These are phyloP conservation scores for Monosporascus sp. DNA, from an alignment of 2,329 filamentous ascomycete species.

Conservation along the genomic window DNA sequence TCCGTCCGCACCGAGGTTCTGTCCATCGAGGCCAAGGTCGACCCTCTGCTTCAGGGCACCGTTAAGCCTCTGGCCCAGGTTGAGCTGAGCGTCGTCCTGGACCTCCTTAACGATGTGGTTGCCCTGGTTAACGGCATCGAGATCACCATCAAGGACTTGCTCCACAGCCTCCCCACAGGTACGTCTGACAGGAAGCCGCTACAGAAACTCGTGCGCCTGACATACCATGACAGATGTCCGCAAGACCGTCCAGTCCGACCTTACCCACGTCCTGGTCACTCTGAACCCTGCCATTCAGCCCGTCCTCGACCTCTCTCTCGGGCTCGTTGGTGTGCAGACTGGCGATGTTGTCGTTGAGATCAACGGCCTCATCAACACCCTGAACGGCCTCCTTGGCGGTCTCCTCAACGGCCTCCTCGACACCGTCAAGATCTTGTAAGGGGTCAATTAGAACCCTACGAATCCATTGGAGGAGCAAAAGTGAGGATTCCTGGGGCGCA, in stretches of 20 bases:
- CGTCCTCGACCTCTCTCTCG: slow-evolving; percentile 16
- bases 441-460: not conserved
- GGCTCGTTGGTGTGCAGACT: slow-evolving; percentile 13
- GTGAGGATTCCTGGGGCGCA: slow-evolving; percentile 7
- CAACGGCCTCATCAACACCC: slow-evolving; percentile 11
- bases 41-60: slow-evolving; percentile 13
- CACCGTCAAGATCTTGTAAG: slow-evolving; percentile 7
- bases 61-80: slow-evolving; percentile 15
- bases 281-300: slow-evolving; percentile 18
- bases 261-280: slow-evolving; percentile 19
- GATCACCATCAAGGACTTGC: slow-evolving; percentile 11
- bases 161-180: slow-evolving; percentile 14
- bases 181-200: not conserved
- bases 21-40: slow-evolving; percentile 4
- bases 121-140: slow-evolving; percentile 18
- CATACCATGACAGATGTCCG: slow-evolving; percentile 15
- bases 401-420: slow-evolving; percentile 11
- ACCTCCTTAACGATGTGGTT: slow-evolving; percentile 16
- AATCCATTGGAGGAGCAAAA: slow-evolving; percentile 9
- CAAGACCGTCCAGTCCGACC: slow-evolving; percentile 19
- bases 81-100: slow-evolving; percentile 18
- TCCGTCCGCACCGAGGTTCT: slow-evolving; percentile 16
- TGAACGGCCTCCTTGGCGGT: slow-evolving; percentile 11
- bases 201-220: slow-evolving; percentile 5
- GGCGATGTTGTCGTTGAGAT: slow-evolving; percentile 14